These are phyloP conservation scores for Orbilia ellipsospora DNA, from an alignment of 2,329 filamentous ascomycete species.

Conservation along the genomic window DNA sequence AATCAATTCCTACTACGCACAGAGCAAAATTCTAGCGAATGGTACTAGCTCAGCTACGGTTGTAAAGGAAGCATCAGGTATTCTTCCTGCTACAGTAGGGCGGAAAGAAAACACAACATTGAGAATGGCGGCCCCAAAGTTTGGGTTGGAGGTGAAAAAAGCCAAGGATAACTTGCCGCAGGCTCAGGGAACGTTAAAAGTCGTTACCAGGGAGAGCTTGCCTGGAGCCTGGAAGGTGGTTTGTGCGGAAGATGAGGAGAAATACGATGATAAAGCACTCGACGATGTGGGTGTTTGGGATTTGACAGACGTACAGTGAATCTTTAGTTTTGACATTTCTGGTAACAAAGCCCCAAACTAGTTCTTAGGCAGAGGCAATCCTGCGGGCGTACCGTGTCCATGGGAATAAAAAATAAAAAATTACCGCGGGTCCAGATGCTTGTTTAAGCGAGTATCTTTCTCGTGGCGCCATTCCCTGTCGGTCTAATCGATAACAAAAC, in stretches of 20 bases:
- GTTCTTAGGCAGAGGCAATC: no score
- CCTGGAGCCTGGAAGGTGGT: slow-evolving; percentile 42
- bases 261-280: slow-evolving; percentile 33
- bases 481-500: no score
- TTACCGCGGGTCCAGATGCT: neutral
- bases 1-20: slow-evolving; percentile 32
- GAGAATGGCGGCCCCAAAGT: neutral
- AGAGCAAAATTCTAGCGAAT: slow-evolving; percentile 18
- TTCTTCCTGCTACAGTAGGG: neutral
- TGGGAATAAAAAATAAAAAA: no score
- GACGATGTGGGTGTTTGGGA: slow-evolving; percentile 35
- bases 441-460: neutral
- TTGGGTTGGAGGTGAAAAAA: neutral
- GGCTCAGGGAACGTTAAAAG: slow-evolving; percentile 12
- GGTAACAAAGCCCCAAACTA: no score
- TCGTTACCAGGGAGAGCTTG: slow-evolving; percentile 32
- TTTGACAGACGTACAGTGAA: slow-evolving; percentile 25
- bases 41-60: neutral
- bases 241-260: slow-evolving; percentile 1
- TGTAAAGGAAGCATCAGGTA: neutral
- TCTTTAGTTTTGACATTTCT: no score
- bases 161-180: neutral
- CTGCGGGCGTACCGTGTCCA: no score
- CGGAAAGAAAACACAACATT: slow-evolving; percentile 22
- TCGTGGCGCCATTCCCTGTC: no score